Base-by-base conservation (phyloP, 2,329 filamentous ascomycete genomes). In the Hymenoscyphus fraxineus region DNA sequence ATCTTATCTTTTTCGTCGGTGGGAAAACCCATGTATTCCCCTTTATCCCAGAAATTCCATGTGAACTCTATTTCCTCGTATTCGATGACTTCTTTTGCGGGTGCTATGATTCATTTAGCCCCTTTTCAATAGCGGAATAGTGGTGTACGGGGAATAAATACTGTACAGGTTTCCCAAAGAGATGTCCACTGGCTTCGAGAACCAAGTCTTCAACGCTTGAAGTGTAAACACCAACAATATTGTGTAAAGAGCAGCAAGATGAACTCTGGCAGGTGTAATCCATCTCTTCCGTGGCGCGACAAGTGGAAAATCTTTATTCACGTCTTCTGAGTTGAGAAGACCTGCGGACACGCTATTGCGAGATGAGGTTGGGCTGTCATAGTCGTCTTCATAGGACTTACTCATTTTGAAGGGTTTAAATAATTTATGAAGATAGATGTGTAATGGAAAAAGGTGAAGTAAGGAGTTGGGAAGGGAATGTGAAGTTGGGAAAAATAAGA, bases 11-110 rank as follows among this genome's bases (percentile, higher is more conserved):
- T 58, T 32, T 38, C 55, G n/a, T 58, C 55, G 0, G 55, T 58
- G 22, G 55, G 55, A 6, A 38, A 58, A 1, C 55, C 55, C 55
- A 35, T 58, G 9, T 58, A 58, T 38, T 38, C 1, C 38, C 55
- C 55, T 47, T 47, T 58, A 39, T 58, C 55, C 55, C 31, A 58
- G 31, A 58, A 58, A 12, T 58, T 58, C 55, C 55, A 58, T 9
- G 55, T 58, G 55, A 58, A 58, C 6, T 35, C 31, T 58, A 19
- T 35, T 16, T 58, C 55, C 3, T 58, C 31, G 27, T 58, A 58
- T 35, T 10, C 6, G 22, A 58, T 39, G 12, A 38, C 55, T 12
- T 58, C 55, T 58, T 58, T 58, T 4, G 55, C 55, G 16, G 55
- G 55, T 58, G 55, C 55, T 58, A 47, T 16, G 1, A 19, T 19